A percentile compares a stretch with the other conserved stretches of the same genome.
phyloP scores from a whole-genome alignment of 495 filamentous ascomycete species.

The Wilcoxina mikolae region DNA sequence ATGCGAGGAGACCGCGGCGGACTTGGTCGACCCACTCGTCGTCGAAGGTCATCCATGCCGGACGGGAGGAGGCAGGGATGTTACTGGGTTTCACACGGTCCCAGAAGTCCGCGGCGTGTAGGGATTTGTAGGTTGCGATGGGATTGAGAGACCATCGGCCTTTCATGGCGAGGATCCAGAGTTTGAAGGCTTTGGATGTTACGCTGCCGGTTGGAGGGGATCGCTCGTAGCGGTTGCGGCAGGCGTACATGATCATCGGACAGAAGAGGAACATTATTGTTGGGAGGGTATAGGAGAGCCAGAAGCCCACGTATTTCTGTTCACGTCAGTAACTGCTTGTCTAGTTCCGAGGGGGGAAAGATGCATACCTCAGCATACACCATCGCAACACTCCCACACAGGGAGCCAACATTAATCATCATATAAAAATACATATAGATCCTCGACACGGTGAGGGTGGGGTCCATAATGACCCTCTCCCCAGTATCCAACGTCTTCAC shows the following conservation, averaged over 20 bases:
- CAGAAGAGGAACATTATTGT: conserved; percentile 45
- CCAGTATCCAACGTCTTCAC: conserved; percentile 29
- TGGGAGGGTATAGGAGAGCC: conserved; percentile 50
- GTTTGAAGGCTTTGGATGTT: conserved; percentile 41
- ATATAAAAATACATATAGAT: conserved; percentile 52
- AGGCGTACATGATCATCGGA: conserved; percentile 47
- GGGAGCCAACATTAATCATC: conserved; percentile 51
- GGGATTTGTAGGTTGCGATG: conserved; percentile 34
- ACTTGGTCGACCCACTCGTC: conserved; percentile 64
- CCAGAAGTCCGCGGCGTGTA: conserved; percentile 47
- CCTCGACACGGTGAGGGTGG: conserved; percentile 44
- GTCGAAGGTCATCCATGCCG: conserved; percentile 57
- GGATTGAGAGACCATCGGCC: conserved; percentile 45
- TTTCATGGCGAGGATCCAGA: conserved; percentile 45
- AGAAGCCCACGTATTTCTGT: conserved; percentile 65
- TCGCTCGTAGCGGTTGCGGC: conserved; percentile 44
- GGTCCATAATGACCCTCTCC: conserved; percentile 56
- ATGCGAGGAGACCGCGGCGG: conserved; percentile 50
- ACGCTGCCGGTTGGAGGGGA: conserved; percentile 49
- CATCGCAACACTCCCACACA: conserved; percentile 31
- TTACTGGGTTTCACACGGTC: conserved; percentile 50
- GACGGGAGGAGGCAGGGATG: conserved; percentile 33
- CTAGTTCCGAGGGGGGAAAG: too few relatives aligned
- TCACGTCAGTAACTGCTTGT: too few relatives aligned
- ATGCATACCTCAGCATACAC: conserved; percentile 37